Evolutionary conservation across 805 yeast species (phyloP).

Genomic region (Starmera pachycereana): DNA sequence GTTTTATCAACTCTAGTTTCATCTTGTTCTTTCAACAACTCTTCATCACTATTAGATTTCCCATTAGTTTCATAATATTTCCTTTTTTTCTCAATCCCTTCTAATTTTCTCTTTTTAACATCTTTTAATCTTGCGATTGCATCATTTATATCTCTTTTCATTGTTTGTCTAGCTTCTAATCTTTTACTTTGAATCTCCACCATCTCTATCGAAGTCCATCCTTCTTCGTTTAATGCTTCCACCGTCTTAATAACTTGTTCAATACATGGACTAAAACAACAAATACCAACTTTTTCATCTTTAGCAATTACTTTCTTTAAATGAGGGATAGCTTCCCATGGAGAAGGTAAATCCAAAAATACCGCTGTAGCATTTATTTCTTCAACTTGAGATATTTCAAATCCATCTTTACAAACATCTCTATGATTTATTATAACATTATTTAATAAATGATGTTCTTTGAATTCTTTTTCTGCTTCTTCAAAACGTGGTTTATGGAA

Average conservation of each 20-base stretch:
- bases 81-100: conserved; percentile 49
- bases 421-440: conserved; percentile 72
- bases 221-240: conserved; percentile 57
- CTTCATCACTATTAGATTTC: conserved; percentile 13
- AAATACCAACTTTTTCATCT: conserved; percentile 50
- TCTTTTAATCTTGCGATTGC: conserved; percentile 73
- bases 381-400: conserved; percentile 35
- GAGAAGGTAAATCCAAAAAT: conserved; percentile 89
- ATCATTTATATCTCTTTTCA: conserved; percentile 75
- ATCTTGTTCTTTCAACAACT: conserved; percentile 13
- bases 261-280: conserved; percentile 96
- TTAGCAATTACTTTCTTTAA: conserved; percentile 44
- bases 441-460: conserved; percentile 56
- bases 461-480: conserved; percentile 74
- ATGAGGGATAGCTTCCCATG: conserved; percentile 91
- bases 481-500: conserved; percentile 77
- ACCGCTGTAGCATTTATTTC: conserved; percentile 57
- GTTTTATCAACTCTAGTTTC: conserved; percentile 25
- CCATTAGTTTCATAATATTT: conserved; percentile 19
- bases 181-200: conserved; percentile 78
- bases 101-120: conserved; percentile 60
- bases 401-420: conserved; percentile 88
- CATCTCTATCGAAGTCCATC: conserved; percentile 86
- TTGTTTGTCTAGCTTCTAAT: conserved; percentile 85
- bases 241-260: conserved; percentile 92